These are phyloP conservation scores for Geranium rotundifolium DNA, from an alignment of 345 rosid genomes.

Conservation along the genomic window DNA sequence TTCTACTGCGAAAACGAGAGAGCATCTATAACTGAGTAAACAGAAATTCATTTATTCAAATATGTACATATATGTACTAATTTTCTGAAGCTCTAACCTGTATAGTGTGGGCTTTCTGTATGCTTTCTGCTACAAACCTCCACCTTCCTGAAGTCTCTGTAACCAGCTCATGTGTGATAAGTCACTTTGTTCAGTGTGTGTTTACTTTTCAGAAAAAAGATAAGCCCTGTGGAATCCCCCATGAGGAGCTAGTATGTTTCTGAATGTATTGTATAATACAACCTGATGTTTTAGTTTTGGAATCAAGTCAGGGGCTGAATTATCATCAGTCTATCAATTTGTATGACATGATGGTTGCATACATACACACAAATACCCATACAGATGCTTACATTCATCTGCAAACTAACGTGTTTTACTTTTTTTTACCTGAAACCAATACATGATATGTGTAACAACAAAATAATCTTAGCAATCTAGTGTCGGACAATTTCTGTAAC, in stretches of 20 bases:
- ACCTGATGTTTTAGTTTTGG: neutral
- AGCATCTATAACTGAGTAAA: conserved; percentile 32
- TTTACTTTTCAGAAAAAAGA: conserved; percentile 1
- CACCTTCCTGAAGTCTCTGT: conserved; percentile 1
- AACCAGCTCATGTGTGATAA: conserved; percentile 15
- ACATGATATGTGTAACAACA: too few species aligned
- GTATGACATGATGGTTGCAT: neutral
- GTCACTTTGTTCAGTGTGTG: neutral
- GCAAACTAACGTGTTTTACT: too few species aligned
- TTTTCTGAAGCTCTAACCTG: conserved; percentile 28
- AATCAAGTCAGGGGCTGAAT: neutral
- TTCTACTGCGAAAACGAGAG: conserved; percentile 30
- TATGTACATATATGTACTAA: conserved; percentile 13
- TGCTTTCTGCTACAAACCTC: conserved; percentile 16
- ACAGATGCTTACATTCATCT: too few species aligned
- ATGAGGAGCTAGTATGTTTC: neutral
- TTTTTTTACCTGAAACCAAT: too few species aligned
- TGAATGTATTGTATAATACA: neutral
- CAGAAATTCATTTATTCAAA: conserved; percentile 42
- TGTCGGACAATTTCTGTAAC: too few species aligned
- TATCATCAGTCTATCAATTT: neutral
- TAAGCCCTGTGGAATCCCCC: neutral
- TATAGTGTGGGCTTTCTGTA: conserved; percentile 25
- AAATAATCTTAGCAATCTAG: too few species aligned
- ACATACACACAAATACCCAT: neutral